Conservation (phyloP, 495 filamentous ascomycete species). For the Baudoinia panamericana region DNA sequence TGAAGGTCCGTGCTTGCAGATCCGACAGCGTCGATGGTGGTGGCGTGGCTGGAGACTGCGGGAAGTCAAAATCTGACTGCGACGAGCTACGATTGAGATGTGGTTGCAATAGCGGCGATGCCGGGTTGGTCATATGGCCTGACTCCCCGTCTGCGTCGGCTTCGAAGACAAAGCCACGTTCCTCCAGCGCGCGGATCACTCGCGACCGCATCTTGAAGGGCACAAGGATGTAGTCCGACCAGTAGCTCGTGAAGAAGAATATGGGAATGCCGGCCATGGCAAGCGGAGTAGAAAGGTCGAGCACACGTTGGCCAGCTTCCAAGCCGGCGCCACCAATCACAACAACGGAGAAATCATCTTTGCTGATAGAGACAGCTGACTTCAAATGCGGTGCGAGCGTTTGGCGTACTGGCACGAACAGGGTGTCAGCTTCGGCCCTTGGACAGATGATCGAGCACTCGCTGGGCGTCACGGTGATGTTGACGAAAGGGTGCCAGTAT, state of each 20-base stretch:
- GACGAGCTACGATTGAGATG: conserved; percentile 38
- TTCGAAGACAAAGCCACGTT: conserved; percentile 73
- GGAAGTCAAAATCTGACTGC: conserved; percentile 34
- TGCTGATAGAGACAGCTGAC: conserved; percentile 54
- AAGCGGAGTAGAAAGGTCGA: conserved; percentile 82
- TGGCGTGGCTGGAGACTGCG: conserved; percentile 50
- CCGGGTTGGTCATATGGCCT: conserved; percentile 43
- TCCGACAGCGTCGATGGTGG: conserved; percentile 65
- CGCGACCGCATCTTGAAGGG: conserved; percentile 55
- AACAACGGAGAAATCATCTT: conserved; percentile 75
- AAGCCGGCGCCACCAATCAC: conserved; percentile 77
- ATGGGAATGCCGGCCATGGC: conserved; percentile 89
- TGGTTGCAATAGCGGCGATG: neutral
- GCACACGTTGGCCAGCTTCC: conserved; percentile 83
- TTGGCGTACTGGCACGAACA: conserved; percentile 56
- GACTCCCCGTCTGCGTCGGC: conserved; percentile 39
- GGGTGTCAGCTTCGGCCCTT: conserved; percentile 49
- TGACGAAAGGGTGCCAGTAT: conserved; percentile 67
- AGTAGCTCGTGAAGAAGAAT: conserved; percentile 98
- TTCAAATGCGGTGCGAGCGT: conserved; percentile 32
- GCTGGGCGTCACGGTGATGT: conserved; percentile 81
- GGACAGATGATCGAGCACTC: conserved; percentile 92
- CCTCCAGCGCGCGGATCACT: conserved; percentile 65
- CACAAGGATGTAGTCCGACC: conserved; percentile 91
- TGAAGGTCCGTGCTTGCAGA: conserved; percentile 71